These are phyloP conservation scores for Carex littledalei DNA, from an alignment of 176 grass and related monocot species.

Conservation along the genomic window DNA sequence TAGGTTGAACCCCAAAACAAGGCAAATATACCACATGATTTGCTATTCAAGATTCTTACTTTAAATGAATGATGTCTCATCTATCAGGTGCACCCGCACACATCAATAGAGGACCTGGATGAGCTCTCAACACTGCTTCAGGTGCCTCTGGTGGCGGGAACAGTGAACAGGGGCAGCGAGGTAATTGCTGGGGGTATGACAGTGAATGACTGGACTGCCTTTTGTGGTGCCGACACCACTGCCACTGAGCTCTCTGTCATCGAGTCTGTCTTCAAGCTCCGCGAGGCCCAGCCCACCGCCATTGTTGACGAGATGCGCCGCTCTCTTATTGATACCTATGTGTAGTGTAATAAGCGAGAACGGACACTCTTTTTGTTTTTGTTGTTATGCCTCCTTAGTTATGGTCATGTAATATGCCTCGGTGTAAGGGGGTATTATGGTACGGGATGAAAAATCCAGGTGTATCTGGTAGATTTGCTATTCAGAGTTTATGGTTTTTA, in stretches of 20 bases:
- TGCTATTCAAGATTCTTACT: neutral
- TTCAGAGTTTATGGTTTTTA: neutral
- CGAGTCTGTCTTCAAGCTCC: slow-evolving; percentile 89
- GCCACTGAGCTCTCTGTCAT: slow-evolving; percentile 95
- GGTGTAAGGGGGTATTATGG: neutral
- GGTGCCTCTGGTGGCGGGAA: slow-evolving; percentile 90
- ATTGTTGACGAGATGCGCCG: slow-evolving; percentile 93
- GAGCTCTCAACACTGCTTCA: slow-evolving; percentile 93
- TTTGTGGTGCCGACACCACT: slow-evolving; percentile 84
- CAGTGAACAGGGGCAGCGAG: slow-evolving; percentile 93
- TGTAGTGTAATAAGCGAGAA: slow-evolving; percentile 45
- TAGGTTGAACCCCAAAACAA: neutral
- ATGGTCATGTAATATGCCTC: slow-evolving; percentile 2
- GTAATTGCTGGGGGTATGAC: slow-evolving; percentile 90
- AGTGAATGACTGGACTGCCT: slow-evolving; percentile 95
- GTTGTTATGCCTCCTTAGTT: neutral
- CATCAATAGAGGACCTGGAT: slow-evolving; percentile 96
- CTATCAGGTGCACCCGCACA: slow-evolving; percentile 85
- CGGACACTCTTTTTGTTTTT: neutral
- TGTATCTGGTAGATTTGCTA: slow-evolving; percentile 6
- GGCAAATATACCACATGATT: neutral
- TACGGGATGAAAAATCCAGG: neutral
- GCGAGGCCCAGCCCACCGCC: slow-evolving; percentile 52
- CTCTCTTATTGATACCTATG: slow-evolving; percentile 87
- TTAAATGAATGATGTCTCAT: neutral